These are phyloP conservation scores for Tulasnella sp. DNA, from an alignment of 768 basidiomycete species.

Conservation along the genomic window DNA sequence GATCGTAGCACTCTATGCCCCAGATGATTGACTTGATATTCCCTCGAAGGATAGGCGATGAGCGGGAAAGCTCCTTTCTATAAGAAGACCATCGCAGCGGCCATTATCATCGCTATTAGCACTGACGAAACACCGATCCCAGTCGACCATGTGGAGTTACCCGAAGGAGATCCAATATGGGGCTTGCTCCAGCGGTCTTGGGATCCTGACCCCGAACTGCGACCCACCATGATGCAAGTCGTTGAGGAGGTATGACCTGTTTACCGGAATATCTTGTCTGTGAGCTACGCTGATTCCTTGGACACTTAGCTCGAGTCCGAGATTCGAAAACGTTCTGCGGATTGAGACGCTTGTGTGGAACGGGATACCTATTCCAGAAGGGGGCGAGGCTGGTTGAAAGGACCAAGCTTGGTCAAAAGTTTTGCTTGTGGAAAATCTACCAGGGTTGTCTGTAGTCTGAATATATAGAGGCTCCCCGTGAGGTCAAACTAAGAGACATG, in stretches of 20 bases:
- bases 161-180: constrained; percentile 20
- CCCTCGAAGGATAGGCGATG: background rate
- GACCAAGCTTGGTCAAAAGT: too few species aligned
- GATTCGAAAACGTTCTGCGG: background rate
- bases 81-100: background rate
- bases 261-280: background rate
- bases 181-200: background rate
- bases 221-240: background rate
- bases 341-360: background rate
- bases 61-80: constrained; percentile 12
- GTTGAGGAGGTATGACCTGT: background rate
- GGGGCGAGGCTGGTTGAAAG: too few species aligned
- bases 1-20: background rate
- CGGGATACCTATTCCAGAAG: too few species aligned
- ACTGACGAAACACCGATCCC: background rate
- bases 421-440: too few species aligned
- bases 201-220: background rate
- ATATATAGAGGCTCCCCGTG: too few species aligned
- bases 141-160: background rate
- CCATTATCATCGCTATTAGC: constrained; percentile 2
- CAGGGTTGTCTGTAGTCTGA: too few species aligned
- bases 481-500: too few species aligned
- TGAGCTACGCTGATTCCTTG: background rate
- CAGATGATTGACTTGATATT: too few species aligned
- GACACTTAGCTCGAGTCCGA: background rate